Base-by-base conservation (phyloP, 257 asterid genomes). In the Nemophila menziesii region DNA sequence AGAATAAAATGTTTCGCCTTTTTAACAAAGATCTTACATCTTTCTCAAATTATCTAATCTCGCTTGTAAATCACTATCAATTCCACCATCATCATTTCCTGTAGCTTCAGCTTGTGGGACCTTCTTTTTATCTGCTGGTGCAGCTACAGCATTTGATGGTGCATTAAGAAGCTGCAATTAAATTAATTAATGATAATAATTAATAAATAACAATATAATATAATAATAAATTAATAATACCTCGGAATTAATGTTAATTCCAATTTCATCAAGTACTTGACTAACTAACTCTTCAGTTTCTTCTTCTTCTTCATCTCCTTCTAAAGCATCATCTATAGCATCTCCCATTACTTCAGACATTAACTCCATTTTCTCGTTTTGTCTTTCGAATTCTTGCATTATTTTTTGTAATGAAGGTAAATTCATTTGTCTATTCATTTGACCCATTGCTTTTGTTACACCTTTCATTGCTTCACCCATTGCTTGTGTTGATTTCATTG, bases 391-490 rank as follows among this genome's bases (percentile, higher is more conserved):
- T 66, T 81, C 93, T 77, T 78, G 93, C 93, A 81, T 81, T 65
- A 81, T 81, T 63, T 55, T 81, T 67, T 81, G 93, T 58, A 81
- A 63, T 10, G 86, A 63, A 11, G 93, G 93, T 69, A 78, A 72
- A 67, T 81, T 81, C 93, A 81, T 78, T 70, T 81, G 93, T 68
- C 82, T 72, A 52, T 81, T 81, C 93, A 81, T 81, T 62, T 75
- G 90, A 33, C 93, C 92, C 93, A 81, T 81, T 39, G 93, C 92
- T 74, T 78, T 78, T 1, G 90, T 78, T n/a, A 81, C 93, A 8
- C 93, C 93, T 62, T 81, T 78, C 93, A 81, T 81, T 48, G 93
- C 93, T 76, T 78, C 93, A 39, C 90, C 92, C 93, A 81, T 81
- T 39, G 93, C 93, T 72, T 81, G 93, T 14, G 93, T 81, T 4